phyloP scores from a whole-genome alignment of 192 early-diverging fungal species.

The Coemansia sp. region DNA sequence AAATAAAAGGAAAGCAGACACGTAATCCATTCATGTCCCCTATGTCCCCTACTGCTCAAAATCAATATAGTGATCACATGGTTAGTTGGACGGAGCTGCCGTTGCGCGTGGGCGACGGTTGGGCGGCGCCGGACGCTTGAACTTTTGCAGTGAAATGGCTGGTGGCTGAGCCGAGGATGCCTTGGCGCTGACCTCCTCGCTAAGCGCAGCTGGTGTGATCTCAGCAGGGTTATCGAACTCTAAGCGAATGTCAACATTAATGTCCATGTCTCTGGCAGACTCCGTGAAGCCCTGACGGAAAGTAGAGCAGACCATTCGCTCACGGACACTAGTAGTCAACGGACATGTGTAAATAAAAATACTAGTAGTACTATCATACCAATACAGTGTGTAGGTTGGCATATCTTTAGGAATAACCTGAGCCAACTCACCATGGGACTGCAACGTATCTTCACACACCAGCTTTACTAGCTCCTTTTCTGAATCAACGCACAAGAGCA shows the following conservation, averaged over 20 bases:
- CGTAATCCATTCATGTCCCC: background rate
- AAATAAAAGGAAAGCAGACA: background rate
- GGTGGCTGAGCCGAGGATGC: background rate
- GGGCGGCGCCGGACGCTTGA: slow-evolving; percentile 47
- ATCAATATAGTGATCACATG: background rate
- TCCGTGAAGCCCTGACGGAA: slow-evolving; percentile 63
- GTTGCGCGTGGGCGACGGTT: slow-evolving; percentile 39
- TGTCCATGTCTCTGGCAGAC: slow-evolving; percentile 56
- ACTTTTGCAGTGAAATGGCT: slow-evolving; percentile 24
- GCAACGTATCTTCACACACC: slow-evolving; percentile 39
- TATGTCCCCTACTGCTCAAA: background rate
- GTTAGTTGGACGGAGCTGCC: background rate
- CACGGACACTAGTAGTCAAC: slow-evolving; percentile 72
- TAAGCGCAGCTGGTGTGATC: slow-evolving; percentile 56
- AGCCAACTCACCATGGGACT: slow-evolving; percentile 53
- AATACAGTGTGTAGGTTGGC: slow-evolving; percentile 65
- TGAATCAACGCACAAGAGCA: slow-evolving; percentile 58
- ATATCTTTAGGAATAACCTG: slow-evolving; percentile 55
- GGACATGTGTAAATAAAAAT: slow-evolving; percentile 91
- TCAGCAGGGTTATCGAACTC: slow-evolving; percentile 66
- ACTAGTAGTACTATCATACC: slow-evolving; percentile 31
- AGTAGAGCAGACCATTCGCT: slow-evolving; percentile 89
- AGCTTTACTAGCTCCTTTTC: slow-evolving; percentile 58
- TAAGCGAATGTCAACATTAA: slow-evolving; percentile 64
- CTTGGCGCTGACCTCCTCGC: slow-evolving; percentile 53